These are phyloP conservation scores for Kodamaea restingae DNA, from an alignment of 805 yeast species.

Conservation along the genomic window DNA sequence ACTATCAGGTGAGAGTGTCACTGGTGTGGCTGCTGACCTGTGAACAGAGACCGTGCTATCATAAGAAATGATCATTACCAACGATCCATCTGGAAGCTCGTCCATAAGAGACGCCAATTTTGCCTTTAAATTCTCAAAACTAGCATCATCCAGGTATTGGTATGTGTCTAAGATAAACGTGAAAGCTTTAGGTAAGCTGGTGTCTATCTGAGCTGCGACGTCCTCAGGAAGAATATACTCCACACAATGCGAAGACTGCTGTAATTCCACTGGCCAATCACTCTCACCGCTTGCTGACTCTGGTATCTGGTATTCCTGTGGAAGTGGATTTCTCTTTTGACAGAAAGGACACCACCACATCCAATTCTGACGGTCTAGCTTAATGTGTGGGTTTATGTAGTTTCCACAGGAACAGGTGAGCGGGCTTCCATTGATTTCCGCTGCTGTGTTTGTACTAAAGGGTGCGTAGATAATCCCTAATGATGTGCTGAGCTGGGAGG, in stretches of 20 bases:
- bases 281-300: slow-evolving; percentile 9
- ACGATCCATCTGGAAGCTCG: slow-evolving; percentile 14
- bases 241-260: slow-evolving; percentile 23
- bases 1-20: background rate
- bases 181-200: slow-evolving; percentile 13
- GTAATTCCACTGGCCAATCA: slow-evolving; percentile 27
- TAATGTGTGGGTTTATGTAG: slow-evolving; percentile 26
- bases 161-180: slow-evolving; percentile 29
- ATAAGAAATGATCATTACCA: slow-evolving; percentile 26
- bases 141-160: slow-evolving; percentile 18
- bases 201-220: slow-evolving; percentile 13
- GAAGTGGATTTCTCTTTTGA: slow-evolving; percentile 19
- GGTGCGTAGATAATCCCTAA: slow-evolving; percentile 37
- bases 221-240: slow-evolving; percentile 32
- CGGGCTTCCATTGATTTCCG: slow-evolving; percentile 13
- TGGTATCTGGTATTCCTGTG: slow-evolving; percentile 17
- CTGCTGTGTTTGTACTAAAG: slow-evolving; percentile 8
- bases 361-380: slow-evolving; percentile 25
- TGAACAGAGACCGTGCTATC: slow-evolving; percentile 26
- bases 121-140: slow-evolving; percentile 14
- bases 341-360: slow-evolving; percentile 43
- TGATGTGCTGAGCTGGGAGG: slow-evolving; percentile 29
- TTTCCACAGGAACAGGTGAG: slow-evolving; percentile 26
- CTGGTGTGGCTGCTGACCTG: slow-evolving; percentile 6
- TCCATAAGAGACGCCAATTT: slow-evolving; percentile 9